Conservation (phyloP, 345 rosid species). For the Combretum micranthum region DNA sequence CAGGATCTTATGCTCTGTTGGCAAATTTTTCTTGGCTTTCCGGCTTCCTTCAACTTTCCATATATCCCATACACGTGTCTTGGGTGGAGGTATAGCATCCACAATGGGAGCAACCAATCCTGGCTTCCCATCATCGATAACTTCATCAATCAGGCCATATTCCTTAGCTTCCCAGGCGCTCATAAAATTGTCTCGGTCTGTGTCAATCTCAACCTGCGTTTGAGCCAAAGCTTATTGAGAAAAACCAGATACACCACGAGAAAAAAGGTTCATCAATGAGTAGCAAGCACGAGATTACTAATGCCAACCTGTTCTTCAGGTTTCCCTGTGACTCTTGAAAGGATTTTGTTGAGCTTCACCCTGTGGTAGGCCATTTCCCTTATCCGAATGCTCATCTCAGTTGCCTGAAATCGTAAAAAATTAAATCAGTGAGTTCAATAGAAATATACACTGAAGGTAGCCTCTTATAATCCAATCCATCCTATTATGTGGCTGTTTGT, state of each 20-base stretch:
- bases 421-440: too few relatives aligned
- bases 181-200: slow-evolving; percentile 82
- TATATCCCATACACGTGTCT: slow-evolving; percentile 51
- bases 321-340: slow-evolving; percentile 75
- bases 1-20: slow-evolving; percentile 38
- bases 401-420: slow-evolving; percentile 42
- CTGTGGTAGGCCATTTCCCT: slow-evolving; percentile 80
- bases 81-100: slow-evolving; percentile 68
- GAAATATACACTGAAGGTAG: slow-evolving; percentile 1
- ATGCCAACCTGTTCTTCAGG: slow-evolving; percentile 54
- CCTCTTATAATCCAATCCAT: neutral
- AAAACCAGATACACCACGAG: neutral
- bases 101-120: slow-evolving; percentile 74
- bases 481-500: neutral
- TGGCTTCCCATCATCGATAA: slow-evolving; percentile 91
- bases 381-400: slow-evolving; percentile 59
- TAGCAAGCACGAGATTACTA: neutral
- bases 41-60: slow-evolving; percentile 72
- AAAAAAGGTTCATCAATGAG: neutral
- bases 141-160: slow-evolving; percentile 76
- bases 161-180: slow-evolving; percentile 94
- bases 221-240: neutral
- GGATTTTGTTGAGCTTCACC: slow-evolving; percentile 67
- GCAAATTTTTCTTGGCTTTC: slow-evolving; percentile 53
- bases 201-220: slow-evolving; percentile 65